Evolutionary conservation across 768 basidiomycete genomes (phyloP).

Genomic region (Hypsizygus marmoreus): DNA sequence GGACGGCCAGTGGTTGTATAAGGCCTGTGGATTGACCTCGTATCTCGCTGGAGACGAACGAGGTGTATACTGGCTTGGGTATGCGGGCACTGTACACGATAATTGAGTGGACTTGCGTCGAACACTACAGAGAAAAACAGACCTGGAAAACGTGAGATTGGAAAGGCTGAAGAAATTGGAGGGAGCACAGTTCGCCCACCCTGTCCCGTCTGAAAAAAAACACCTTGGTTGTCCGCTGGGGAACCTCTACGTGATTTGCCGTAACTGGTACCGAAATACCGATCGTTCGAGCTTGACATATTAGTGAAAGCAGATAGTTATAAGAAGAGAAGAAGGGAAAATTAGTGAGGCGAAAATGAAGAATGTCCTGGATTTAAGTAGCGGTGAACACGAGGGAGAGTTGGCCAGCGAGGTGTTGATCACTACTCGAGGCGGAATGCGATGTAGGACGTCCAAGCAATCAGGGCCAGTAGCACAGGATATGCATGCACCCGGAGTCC

Average conservation of each 20-base stretch:
- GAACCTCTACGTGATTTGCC: slow-evolving; percentile 69
- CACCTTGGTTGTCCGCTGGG: slow-evolving; percentile 65
- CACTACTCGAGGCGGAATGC: slow-evolving; percentile 30
- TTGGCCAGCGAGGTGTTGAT: slow-evolving; percentile 17
- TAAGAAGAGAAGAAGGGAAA: slow-evolving; percentile 55
- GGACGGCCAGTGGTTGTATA: slow-evolving; percentile 49
- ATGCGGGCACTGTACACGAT: slow-evolving; percentile 59
- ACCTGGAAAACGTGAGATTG: slow-evolving; percentile 91
- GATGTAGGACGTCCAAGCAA: slow-evolving; percentile 38
- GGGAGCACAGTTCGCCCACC: slow-evolving; percentile 89
- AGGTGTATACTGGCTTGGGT: slow-evolving; percentile 59
- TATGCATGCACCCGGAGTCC: slow-evolving; percentile 45
- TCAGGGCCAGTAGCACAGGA: slow-evolving; percentile 46
- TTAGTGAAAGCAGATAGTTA: slow-evolving; percentile 61
- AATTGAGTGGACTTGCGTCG: slow-evolving; percentile 58
- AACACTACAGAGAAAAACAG: slow-evolving; percentile 63
- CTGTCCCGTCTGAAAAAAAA: slow-evolving; percentile 78
- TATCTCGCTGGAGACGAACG: slow-evolving; percentile 63
- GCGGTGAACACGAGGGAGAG: slow-evolving; percentile 31
- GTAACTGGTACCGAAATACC: slow-evolving; percentile 61
- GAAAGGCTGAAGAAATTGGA: slow-evolving; percentile 83
- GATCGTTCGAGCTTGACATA: slow-evolving; percentile 77
- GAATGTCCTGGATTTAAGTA: slow-evolving; percentile 50
- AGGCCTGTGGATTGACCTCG: slow-evolving; percentile 53
- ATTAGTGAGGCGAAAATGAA: slow-evolving; percentile 54